Evolutionary conservation across 2,329 filamentous ascomycete species (phyloP), one percentile per base, ranked within the genome.

Genomic region (Didymella pomorum): DNA sequence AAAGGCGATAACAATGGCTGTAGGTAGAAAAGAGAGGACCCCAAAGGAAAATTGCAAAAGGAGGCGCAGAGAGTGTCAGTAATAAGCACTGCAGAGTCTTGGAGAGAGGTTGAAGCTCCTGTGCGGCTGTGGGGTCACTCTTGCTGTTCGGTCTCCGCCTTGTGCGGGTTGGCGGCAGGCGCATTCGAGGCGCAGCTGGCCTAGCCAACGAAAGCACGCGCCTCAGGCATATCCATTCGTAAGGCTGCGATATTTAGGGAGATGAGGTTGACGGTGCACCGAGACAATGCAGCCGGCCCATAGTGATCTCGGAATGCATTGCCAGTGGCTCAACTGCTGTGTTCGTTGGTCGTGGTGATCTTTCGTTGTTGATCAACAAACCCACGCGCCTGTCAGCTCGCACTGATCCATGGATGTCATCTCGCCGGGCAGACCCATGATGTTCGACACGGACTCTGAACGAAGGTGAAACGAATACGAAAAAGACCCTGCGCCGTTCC

Each of bases 51-150:
- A 20, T 55, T 28, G 56, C 46, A 39, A 61, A 62, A 63, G 52
- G 56, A 68, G 58, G 61, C 49, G 60, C 56, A 57, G 46, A 33
- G 37, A 54, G 56, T 59, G 64, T 62, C 61, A 63, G 63, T 60
- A 63, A 54, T 50, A 43, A 57, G 45, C 42, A 51, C 54, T 56
- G 54, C 56, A 65, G 60, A 47, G 68, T 65, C 64, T 60, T 61
- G 61, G 58, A 51, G 60, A 56, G 48, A 39, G 51, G 61, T 48
- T 64, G 66, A 61, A 58, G 61, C 62, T 58, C 64, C 56, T 67
- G 58, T 60, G 63, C 61, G 58, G 58, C 61, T 65, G 68, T 71
- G 69, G 69, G 66, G 69, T 65, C 69, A 58, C 59, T 63, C 59
- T 64, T 60, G 63, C 61, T 60, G 62, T 60, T 62, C 62, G 54